Evolutionary conservation across 1,284 basidiomycete genomes (phyloP), one percentile per base, ranked within the genome.

Genomic region (Farysia itapuensis): DNA sequence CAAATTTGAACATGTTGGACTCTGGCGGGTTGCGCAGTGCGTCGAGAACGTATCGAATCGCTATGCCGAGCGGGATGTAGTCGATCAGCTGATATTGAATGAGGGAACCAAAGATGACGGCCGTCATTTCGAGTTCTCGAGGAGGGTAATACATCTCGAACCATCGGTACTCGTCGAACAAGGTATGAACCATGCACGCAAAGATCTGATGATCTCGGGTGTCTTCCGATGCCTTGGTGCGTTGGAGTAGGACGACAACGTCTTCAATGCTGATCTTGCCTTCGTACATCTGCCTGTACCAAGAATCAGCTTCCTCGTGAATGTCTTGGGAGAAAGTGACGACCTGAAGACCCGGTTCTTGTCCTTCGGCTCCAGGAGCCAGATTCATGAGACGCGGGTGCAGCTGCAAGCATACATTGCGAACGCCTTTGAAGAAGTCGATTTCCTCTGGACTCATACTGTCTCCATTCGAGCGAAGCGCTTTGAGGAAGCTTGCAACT

Each of bases 141-240:
- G 89, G 83, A 13, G 95, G 95, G 74, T 99, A 94, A 39, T 75
- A 70, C 57, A 89, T 88, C 76, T 95, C 90, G 84, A 98, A 96
- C 82, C 96, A 98, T 75, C 93, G 92, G 84, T 96, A 96, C 81
- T 99, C 95, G 84, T 98, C 95, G 79, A 99, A 98, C 42, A 99
- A 84, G 80, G 96, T 95, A 80, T 97, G 93, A 39, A 98, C 85
- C 84, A 96, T 94, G 83, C 93, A 97, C 12, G 93, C 95, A 75
- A 98, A 96, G 50, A 96, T 85, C 80, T 98, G 90, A 75, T 93
- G 90, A 68, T 97, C 92, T 57, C 87, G 86, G 29, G 85, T 77
- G 67, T 88, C 90, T 21, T 83, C 82, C 19, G 93, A 95, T 43
- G 84, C 84, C 74, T 93, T 90, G 80, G 86, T 85, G 38, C 85